phyloP scores from a whole-genome alignment of 257 asterid genomes.

The Perilla frutescens region DNA sequence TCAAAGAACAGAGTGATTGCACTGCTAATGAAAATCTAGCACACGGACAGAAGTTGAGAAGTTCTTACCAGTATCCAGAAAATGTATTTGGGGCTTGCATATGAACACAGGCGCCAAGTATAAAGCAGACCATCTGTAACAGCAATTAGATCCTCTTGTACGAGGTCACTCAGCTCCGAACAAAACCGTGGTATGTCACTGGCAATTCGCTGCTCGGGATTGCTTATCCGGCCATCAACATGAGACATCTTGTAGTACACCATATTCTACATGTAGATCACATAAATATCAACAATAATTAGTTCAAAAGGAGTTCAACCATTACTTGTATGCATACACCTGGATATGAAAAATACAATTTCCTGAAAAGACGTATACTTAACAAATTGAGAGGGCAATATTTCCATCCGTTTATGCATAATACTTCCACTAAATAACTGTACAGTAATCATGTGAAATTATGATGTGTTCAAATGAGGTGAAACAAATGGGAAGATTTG shows the following conservation, averaged over 20 bases:
- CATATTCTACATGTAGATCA: conserved; percentile 74
- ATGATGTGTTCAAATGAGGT: conserved; percentile 14
- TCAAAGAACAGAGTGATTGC: conserved; percentile 22
- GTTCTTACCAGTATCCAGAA: conserved; percentile 87
- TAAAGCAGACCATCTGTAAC: conserved; percentile 91
- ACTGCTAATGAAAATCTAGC: conserved; percentile 21
- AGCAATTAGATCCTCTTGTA: conserved; percentile 94
- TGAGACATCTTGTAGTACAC: conserved; percentile 97
- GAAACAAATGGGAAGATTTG: conserved; percentile 26
- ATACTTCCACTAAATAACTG: conserved; percentile 22
- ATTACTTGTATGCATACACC: conserved; percentile 15
- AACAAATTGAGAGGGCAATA: conserved; percentile 6
- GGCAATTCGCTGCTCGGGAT: conserved; percentile 96
- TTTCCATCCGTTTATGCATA: conserved; percentile 19
- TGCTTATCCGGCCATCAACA: conserved; percentile 94
- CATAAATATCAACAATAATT: conserved; percentile 27
- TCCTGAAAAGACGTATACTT: conserved; percentile 25
- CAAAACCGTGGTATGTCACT: conserved; percentile 98
- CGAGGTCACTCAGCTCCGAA: conserved; percentile 96
- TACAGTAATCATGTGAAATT: background rate
- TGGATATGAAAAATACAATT: conserved; percentile 28
- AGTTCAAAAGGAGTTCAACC: conserved; percentile 13
- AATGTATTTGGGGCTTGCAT: conserved; percentile 98
- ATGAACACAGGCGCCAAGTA: conserved; percentile 98
- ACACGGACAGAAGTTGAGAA: conserved; percentile 23